Evolutionary conservation across 2,329 filamentous ascomycete species (phyloP).

Genomic region (Verticillium longisporum): DNA sequence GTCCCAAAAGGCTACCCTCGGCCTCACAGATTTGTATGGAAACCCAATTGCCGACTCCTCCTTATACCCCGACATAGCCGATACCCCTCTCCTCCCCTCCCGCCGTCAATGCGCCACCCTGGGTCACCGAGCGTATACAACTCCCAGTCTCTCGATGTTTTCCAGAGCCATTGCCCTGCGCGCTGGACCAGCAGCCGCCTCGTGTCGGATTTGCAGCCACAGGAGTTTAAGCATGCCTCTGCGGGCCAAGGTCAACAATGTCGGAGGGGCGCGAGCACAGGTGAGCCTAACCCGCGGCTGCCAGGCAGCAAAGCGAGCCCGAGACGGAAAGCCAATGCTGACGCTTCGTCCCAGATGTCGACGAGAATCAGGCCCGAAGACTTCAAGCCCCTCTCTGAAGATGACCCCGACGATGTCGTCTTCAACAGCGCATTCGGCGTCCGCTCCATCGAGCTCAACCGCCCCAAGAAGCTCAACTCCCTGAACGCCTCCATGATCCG

Average conservation of each 20-base stretch:
- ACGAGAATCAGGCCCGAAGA: constrained; percentile 17
- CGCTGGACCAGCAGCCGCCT: constrained; percentile 37
- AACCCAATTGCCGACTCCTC: background rate
- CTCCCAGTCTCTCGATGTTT: constrained; percentile 38
- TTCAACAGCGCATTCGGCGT: constrained; percentile 87
- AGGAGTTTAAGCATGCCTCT: constrained; percentile 63
- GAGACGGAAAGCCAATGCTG: background rate
- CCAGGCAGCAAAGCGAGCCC: background rate
- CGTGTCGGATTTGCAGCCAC: constrained; percentile 31
- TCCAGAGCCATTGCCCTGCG: constrained; percentile 45
- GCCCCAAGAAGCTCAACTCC: constrained; percentile 85
- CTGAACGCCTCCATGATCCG: constrained; percentile 91
- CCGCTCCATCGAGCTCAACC: constrained; percentile 88
- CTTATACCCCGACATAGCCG: background rate
- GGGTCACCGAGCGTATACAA: constrained; percentile 25
- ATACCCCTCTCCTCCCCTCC: background rate
- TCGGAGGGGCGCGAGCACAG: constrained; percentile 9
- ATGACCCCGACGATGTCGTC: constrained; percentile 84
- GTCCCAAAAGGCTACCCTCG: background rate
- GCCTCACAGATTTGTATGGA: background rate
- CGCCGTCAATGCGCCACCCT: constrained; percentile 24
- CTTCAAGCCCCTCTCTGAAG: constrained; percentile 53
- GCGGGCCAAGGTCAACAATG: constrained; percentile 63
- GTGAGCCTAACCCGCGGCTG: constrained; percentile 3
- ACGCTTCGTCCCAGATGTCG: constrained; percentile 24